phyloP scores from a whole-genome alignment of 139 green algal genomes.

The Pleodorina starrii region DNA sequence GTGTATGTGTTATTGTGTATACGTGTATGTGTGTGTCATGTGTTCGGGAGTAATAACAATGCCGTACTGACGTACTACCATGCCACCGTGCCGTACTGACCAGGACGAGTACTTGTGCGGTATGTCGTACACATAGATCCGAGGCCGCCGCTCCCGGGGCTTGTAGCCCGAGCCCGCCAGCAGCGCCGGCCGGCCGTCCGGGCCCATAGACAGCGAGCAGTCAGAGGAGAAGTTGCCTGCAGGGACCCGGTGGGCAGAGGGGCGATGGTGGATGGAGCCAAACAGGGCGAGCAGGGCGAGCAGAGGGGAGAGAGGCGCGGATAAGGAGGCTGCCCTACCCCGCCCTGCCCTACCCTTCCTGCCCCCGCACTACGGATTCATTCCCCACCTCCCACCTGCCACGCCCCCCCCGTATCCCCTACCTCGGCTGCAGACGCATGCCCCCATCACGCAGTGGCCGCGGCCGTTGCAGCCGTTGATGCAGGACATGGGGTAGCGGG shows the following conservation, averaged over 20 bases:
- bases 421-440: slow-evolving; percentile 26
- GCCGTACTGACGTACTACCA: too few relatives aligned
- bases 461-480: slow-evolving; percentile 31
- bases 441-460: not conserved
- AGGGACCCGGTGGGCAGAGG: too few relatives aligned
- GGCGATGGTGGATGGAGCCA: too few relatives aligned
- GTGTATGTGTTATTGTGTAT: not conserved
- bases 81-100: too few relatives aligned
- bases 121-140: slow-evolving; percentile 53
- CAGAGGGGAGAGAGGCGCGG: too few relatives aligned
- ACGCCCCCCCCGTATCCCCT: too few relatives aligned
- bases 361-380: too few relatives aligned
- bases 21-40: not conserved
- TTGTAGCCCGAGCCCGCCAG: slow-evolving; percentile 33
- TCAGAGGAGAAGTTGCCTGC: slow-evolving; percentile 29
- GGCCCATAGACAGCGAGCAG: slow-evolving; percentile 15
- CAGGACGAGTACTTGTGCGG: slow-evolving; percentile 22
- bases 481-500: not conserved
- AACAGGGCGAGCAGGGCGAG: too few relatives aligned
- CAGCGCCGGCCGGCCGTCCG: not conserved
- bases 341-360: too few relatives aligned
- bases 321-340: too few relatives aligned
- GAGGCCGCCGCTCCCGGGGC: slow-evolving; percentile 20
- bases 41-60: not conserved
- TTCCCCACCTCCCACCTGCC: too few relatives aligned